phyloP scores from a whole-genome alignment of 2,329 filamentous ascomycete species.

The Sporothrix humicola region DNA sequence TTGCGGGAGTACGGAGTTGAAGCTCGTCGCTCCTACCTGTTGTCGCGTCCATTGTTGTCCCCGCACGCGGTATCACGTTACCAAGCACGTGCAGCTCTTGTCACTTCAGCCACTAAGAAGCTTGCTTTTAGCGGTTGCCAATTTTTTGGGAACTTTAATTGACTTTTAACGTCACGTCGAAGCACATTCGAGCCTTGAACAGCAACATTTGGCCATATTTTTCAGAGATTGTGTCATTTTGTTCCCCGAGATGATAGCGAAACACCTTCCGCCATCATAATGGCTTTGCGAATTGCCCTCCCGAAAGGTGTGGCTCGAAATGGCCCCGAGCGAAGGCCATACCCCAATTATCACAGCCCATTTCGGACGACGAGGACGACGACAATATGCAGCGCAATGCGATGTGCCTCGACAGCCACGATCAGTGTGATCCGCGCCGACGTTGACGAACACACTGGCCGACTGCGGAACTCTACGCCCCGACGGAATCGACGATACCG shows the following conservation, averaged over 20 bases:
- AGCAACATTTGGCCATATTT: neutral
- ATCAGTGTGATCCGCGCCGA: slow-evolving; percentile 22
- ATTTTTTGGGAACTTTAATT: slow-evolving; percentile 14
- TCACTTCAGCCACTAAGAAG: neutral
- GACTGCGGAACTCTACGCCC: neutral
- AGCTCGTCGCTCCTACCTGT: slow-evolving; percentile 2
- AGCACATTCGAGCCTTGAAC: neutral
- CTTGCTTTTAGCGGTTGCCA: slow-evolving; percentile 1
- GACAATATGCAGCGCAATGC: neutral
- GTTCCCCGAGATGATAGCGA: slow-evolving; percentile 38
- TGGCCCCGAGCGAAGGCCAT: neutral
- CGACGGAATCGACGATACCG: slow-evolving; percentile 4
- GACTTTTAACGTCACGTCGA: neutral
- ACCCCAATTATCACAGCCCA: neutral
- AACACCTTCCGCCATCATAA: slow-evolving; percentile 37
- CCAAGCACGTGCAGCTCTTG: slow-evolving; percentile 11
- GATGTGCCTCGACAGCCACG: neutral
- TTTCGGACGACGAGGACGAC: neutral
- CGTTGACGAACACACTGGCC: slow-evolving; percentile 6
- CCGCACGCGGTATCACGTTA: slow-evolving; percentile 33
- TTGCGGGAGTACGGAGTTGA: neutral
- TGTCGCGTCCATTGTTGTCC: slow-evolving; percentile 13
- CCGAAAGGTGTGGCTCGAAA: slow-evolving; percentile 35
- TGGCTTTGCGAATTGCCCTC: slow-evolving; percentile 39
- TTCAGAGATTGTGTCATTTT: too few species aligned